phyloP scores from a whole-genome alignment of 371 early-diverging fungal species.

The Neoconidiobolus thromboides region DNA sequence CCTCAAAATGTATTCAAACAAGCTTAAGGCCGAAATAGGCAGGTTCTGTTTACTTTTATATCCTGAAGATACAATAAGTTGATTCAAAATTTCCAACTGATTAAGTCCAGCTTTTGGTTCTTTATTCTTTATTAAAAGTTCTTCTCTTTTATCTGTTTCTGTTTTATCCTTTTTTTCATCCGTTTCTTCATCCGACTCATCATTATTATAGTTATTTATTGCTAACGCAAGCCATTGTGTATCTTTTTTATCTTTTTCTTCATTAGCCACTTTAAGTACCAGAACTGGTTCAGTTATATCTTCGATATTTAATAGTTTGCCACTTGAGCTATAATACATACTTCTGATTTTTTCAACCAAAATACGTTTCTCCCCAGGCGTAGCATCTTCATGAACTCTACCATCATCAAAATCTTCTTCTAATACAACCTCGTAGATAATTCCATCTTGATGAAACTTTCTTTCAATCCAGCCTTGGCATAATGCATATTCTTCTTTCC shows the following conservation, averaged over 20 bases:
- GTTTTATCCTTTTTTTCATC: background rate
- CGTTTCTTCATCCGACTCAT: conserved; percentile 1
- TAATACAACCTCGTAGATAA: conserved; percentile 24
- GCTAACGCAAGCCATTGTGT: background rate
- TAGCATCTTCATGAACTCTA: conserved; percentile 33
- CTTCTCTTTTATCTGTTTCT: no score
- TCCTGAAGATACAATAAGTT: background rate
- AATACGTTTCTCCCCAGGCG: conserved; percentile 12
- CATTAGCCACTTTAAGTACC: conserved; percentile 28
- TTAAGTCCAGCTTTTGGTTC: no score
- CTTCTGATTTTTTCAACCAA: conserved; percentile 20
- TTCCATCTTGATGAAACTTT: conserved; percentile 2
- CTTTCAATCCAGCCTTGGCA: conserved; percentile 17
- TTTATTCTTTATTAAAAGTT: no score
- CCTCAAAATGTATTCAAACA: conserved; percentile 43
- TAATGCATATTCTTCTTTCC: conserved; percentile 52
- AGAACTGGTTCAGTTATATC: conserved; percentile 42
- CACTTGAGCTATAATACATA: conserved; percentile 49
- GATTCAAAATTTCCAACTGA: background rate
- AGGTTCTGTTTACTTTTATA: background rate
- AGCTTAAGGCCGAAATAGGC: conserved; percentile 17
- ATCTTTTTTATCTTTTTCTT: conserved; percentile 8
- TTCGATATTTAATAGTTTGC: conserved; percentile 45
- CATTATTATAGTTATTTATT: background rate
- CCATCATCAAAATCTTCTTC: conserved; percentile 46